A percentile compares a stretch with the other conserved stretches of the same genome.
These are phyloP conservation scores for Fomitopsis serialis DNA, from an alignment of 768 basidiomycete species.

Conservation along the genomic window DNA sequence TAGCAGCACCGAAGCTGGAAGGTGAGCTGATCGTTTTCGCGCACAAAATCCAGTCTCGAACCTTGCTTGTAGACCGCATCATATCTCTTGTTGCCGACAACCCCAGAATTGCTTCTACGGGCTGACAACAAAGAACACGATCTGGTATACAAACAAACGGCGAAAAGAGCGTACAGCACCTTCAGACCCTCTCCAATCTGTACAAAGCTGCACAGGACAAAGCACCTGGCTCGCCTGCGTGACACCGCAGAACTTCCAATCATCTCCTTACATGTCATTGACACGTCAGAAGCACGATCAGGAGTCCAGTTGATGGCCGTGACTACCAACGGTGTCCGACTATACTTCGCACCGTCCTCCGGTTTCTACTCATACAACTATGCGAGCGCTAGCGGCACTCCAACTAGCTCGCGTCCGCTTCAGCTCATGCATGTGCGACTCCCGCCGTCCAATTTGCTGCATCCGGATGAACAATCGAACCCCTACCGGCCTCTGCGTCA, in stretches of 20 bases:
- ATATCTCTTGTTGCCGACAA: conserved; percentile 61
- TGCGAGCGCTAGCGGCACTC: conserved; percentile 23
- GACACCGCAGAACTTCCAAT: conserved; percentile 68
- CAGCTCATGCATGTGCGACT: conserved; percentile 76
- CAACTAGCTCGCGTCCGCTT: conserved; percentile 37
- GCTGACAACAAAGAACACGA: conserved; percentile 57
- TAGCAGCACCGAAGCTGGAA: conserved; percentile 56
- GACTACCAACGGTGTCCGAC: conserved; percentile 75
- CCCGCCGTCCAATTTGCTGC: conserved; percentile 69
- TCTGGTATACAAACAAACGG: conserved; percentile 65
- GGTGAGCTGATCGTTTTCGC: conserved; percentile 38
- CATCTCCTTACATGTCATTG: conserved; percentile 63
- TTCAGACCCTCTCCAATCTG: conserved; percentile 72
- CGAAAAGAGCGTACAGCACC: conserved; percentile 62
- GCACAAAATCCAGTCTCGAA: conserved; percentile 1
- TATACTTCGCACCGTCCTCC: conserved; percentile 65
- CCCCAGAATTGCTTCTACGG: conserved; percentile 72
- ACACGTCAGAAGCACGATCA: conserved; percentile 58
- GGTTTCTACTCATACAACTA: conserved; percentile 48
- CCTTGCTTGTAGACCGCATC: conserved; percentile 54
- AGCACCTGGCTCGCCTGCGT: conserved; percentile 73
- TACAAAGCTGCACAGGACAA: conserved; percentile 78
- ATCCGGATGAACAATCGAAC: conserved; percentile 64
- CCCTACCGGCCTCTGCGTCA: conserved; percentile 40
- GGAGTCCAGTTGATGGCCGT: conserved; percentile 76